These are phyloP conservation scores for Trichaptum fuscoviolaceum DNA, from an alignment of 768 basidiomycete species.

Conservation along the genomic window DNA sequence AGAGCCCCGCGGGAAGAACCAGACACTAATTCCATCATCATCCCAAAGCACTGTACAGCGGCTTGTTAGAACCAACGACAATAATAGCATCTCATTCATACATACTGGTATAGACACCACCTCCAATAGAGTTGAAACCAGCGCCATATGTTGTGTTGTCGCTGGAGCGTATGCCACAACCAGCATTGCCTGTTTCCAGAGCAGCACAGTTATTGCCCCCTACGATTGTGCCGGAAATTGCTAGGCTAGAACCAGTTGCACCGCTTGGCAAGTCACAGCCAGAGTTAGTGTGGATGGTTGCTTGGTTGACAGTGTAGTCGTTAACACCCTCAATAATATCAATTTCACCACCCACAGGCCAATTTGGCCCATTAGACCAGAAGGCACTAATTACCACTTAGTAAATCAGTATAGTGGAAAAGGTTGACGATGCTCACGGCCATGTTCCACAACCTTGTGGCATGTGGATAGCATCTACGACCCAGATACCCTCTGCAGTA, in stretches of 20 bases:
- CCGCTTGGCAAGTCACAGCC: constrained; percentile 59
- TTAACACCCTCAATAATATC: constrained; percentile 84
- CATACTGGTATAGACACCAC: constrained; percentile 89
- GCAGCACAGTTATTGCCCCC: constrained; percentile 71
- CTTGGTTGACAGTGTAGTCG: constrained; percentile 76
- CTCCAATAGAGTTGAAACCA: constrained; percentile 79
- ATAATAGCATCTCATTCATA: constrained; percentile 14
- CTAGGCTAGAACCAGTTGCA: constrained; percentile 38
- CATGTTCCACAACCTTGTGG: constrained; percentile 86
- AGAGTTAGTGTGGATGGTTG: constrained; percentile 70
- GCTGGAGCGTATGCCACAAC: constrained; percentile 72
- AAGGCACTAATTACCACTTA: constrained; percentile 28
- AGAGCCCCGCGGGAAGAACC: constrained; percentile 71
- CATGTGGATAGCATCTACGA: constrained; percentile 86
- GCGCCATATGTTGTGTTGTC: constrained; percentile 68
- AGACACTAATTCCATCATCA: constrained; percentile 66
- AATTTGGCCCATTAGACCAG: constrained; percentile 53
- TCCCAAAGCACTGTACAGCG: constrained; percentile 65
- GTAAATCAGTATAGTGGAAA: neutral
- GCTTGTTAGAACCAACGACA: constrained; percentile 16
- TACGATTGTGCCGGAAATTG: constrained; percentile 60
- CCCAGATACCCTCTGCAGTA: constrained; percentile 49
- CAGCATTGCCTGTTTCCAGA: constrained; percentile 62
- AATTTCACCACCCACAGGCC: constrained; percentile 71
- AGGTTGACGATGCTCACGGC: constrained; percentile 41